Conservation (phyloP, 352 stramenopile species). For the Globisporangium recalcitrans region DNA sequence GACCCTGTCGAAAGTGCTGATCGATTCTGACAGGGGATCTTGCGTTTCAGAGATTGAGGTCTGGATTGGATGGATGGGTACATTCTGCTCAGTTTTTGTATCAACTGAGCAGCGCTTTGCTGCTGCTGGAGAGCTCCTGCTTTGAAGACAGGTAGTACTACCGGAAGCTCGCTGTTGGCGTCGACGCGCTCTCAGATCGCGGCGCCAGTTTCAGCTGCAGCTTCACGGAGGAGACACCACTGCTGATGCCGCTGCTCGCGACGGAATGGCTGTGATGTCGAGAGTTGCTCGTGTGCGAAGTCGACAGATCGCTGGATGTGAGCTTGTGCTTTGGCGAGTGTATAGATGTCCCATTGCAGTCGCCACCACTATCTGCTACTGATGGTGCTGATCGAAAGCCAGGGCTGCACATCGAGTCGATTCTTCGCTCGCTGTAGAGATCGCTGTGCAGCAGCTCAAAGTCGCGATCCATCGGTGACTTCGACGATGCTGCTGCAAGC, state of each 20-base stretch:
- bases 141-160: slow-evolving; percentile 33
- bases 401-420: not conserved
- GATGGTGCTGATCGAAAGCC: not conserved
- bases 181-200: slow-evolving; percentile 14
- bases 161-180: slow-evolving; percentile 25
- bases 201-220: slow-evolving; percentile 15
- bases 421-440: not conserved
- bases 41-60: slow-evolving; percentile 6
- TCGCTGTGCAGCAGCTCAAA: not conserved
- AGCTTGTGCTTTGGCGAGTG: not conserved
- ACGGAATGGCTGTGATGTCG: not conserved
- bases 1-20: slow-evolving; percentile 12
- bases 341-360: not conserved
- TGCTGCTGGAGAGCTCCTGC: slow-evolving; percentile 7
- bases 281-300: not conserved
- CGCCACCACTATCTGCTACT: not conserved
- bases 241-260: not conserved
- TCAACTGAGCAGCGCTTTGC: not conserved
- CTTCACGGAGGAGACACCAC: not conserved
- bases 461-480: not conserved
- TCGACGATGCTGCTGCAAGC: not conserved
- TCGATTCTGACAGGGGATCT: slow-evolving; percentile 3
- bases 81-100: not conserved
- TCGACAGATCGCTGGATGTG: slow-evolving; percentile 11
- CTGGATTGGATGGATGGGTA: not conserved